Evolutionary conservation across 257 asterid species (phyloP).

Genomic region (Lycium ferocissimum): DNA sequence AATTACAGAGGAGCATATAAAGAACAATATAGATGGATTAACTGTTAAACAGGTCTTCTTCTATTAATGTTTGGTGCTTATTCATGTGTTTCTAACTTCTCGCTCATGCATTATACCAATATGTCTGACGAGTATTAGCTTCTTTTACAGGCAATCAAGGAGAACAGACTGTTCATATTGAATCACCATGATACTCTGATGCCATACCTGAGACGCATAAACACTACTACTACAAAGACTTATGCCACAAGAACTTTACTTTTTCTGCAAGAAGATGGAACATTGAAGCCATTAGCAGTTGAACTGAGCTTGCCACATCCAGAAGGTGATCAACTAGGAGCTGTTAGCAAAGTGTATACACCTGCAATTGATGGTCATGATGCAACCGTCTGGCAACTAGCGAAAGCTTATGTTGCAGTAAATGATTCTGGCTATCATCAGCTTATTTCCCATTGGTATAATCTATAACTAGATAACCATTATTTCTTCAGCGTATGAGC

Average conservation of each 20-base stretch:
- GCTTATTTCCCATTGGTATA: conserved; percentile 61
- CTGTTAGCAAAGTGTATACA: conserved; percentile 52
- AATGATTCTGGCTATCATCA: conserved; percentile 64
- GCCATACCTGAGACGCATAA: conserved; percentile 63
- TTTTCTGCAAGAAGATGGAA: conserved; percentile 49
- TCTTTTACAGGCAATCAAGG: conserved; percentile 48
- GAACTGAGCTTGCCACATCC: conserved; percentile 64
- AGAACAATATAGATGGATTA: conserved; percentile 49
- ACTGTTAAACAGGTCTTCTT: conserved; percentile 46
- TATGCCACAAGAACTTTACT: conserved; percentile 64
- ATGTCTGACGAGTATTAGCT: not conserved
- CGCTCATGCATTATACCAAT: too few species aligned
- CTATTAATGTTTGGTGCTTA: not conserved
- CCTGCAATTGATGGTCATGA: conserved; percentile 50
- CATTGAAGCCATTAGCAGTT: conserved; percentile 54
- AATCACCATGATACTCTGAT: conserved; percentile 62
- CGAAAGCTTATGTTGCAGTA: conserved; percentile 58
- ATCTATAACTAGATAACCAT: not conserved
- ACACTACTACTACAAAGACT: conserved; percentile 51
- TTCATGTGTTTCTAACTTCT: not conserved
- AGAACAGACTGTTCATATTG: conserved; percentile 48
- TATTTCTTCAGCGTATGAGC: not conserved
- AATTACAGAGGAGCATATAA: conserved; percentile 46
- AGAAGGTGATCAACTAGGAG: conserved; percentile 49
- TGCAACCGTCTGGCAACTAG: conserved; percentile 57